These are phyloP conservation scores for Dictyostelium brefeldianum DNA, from an alignment of 78 protist genomes.

Conservation along the genomic window DNA sequence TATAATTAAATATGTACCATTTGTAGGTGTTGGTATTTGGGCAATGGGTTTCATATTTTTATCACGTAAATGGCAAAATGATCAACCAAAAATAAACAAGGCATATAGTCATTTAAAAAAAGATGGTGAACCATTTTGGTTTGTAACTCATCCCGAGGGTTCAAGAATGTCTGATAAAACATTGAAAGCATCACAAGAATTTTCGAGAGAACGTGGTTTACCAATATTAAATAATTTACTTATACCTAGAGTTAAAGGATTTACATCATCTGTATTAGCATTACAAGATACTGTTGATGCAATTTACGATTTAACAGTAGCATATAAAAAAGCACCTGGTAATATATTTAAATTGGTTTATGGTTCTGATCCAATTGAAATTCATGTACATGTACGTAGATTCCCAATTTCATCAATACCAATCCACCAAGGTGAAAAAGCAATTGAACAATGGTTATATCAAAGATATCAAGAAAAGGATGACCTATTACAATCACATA, in stretches of 20 bases:
- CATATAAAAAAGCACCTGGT: constrained; percentile 44
- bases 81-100: constrained; percentile 47
- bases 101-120: constrained; percentile 32
- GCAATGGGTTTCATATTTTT: constrained; percentile 77
- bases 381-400: constrained; percentile 36
- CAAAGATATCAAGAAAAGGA: constrained; percentile 37
- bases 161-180: constrained; percentile 11
- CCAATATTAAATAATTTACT: constrained; percentile 30
- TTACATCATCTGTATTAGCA: constrained; percentile 54
- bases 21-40: constrained; percentile 68
- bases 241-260: constrained; percentile 60
- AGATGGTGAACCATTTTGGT: constrained; percentile 78
- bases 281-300: constrained; percentile 26
- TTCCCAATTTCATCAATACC: constrained; percentile 22
- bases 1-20: constrained; percentile 63
- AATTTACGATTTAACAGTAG: constrained; percentile 48
- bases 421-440: not conserved
- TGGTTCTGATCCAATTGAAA: constrained; percentile 39
- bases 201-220: constrained; percentile 33
- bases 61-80: constrained; percentile 63
- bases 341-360: constrained; percentile 26
- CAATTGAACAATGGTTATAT: constrained; percentile 50
- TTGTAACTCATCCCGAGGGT: constrained; percentile 76
- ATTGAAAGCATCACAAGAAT: constrained; percentile 21
- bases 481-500: constrained; percentile 18